A percentile compares a stretch with the other conserved stretches of the same genome.
Evolutionary conservation across 176 grass and related monocot genomes (phyloP).

Genomic region (Raddia distichophylla): DNA sequence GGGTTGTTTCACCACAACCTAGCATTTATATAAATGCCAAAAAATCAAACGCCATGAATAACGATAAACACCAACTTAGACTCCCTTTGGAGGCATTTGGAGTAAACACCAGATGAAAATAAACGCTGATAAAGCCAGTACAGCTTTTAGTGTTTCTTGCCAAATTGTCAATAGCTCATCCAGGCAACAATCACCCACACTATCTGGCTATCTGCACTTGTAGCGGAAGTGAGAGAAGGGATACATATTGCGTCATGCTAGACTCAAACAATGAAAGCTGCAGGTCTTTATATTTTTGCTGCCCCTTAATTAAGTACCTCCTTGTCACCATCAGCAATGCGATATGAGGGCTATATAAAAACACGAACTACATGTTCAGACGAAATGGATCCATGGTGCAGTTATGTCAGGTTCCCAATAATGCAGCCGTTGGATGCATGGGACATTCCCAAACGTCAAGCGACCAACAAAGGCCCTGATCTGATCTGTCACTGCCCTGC

Average conservation of each 20-base stretch:
- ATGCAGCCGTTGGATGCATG: not conserved
- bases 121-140: too few relatives aligned
- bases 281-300: not conserved
- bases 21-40: too few relatives aligned
- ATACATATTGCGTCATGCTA: too few relatives aligned
- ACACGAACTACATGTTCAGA: not conserved
- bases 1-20: too few relatives aligned
- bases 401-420: slow-evolving; percentile 41
- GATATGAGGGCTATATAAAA: not conserved
- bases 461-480: not conserved
- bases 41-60: too few relatives aligned
- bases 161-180: too few relatives aligned
- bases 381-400: not conserved
- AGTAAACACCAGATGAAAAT: too few relatives aligned
- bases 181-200: not conserved
- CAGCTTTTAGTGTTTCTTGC: too few relatives aligned
- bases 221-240: too few relatives aligned
- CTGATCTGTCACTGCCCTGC: not conserved
- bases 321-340: not conserved
- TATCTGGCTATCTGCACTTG: too few relatives aligned
- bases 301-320: not conserved
- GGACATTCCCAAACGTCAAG: not conserved
- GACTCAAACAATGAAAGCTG: not conserved
- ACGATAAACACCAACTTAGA: too few relatives aligned
- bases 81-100: too few relatives aligned